These are phyloP conservation scores for Fomitopsis betulina DNA, from an alignment of 1,284 basidiomycete genomes.

Conservation along the genomic window DNA sequence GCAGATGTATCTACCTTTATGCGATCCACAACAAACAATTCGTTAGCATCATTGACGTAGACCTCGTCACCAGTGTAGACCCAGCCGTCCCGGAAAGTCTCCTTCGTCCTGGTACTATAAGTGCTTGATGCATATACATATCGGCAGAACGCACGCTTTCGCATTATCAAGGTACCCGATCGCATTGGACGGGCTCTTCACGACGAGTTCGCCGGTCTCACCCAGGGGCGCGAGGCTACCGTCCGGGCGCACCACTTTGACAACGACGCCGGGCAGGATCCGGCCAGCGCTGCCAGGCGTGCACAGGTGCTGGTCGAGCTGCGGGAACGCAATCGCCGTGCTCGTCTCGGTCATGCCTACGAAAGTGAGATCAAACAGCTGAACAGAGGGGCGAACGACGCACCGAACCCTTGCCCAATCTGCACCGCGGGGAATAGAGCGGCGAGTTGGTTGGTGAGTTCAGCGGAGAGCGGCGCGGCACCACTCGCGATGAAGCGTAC, in stretches of 20 bases:
- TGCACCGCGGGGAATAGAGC: conserved; percentile 52
- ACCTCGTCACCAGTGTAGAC: conserved; percentile 42
- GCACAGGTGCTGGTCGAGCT: conserved; percentile 18
- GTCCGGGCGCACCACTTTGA: conserved; percentile 37
- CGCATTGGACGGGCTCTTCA: conserved; percentile 36
- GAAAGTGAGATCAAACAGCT: too few relatives aligned
- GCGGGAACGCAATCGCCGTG: conserved; percentile 37
- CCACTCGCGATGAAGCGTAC: conserved; percentile 61
- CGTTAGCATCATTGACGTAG: conserved; percentile 32
- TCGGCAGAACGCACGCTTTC: conserved; percentile 31
- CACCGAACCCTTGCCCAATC: conserved; percentile 70
- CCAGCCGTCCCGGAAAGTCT: conserved; percentile 42
- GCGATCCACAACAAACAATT: conserved; percentile 42
- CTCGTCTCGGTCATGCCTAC: conserved; percentile 45
- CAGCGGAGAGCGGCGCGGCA: conserved; percentile 71
- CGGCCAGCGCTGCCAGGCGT: conserved; percentile 35
- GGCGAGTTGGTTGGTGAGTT: conserved; percentile 52
- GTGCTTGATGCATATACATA: neutral
- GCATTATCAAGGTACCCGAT: conserved; percentile 37
- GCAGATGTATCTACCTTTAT: conserved; percentile 30
- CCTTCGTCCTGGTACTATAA: conserved; percentile 28
- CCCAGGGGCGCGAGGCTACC: conserved; percentile 33
- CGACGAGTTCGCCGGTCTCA: conserved; percentile 39
- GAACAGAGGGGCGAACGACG: neutral
- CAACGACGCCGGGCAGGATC: conserved; percentile 33